phyloP scores from a whole-genome alignment of 2,329 filamentous ascomycete species.

The Trichoderma sp. region DNA sequence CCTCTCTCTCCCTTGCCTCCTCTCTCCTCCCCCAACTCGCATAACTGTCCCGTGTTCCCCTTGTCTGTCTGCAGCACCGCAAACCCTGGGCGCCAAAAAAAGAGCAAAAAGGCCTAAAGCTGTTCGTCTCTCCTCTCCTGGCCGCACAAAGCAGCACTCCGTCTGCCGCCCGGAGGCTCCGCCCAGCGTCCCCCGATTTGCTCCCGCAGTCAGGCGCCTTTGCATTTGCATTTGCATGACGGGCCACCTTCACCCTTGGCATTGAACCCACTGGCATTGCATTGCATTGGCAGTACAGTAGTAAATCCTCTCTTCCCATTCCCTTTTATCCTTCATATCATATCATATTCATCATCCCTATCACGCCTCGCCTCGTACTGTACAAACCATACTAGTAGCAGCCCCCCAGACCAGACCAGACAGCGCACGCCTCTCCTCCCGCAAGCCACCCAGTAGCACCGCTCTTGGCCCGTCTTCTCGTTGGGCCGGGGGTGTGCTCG shows the following conservation, averaged over 20 bases:
- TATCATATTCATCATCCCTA: not conserved
- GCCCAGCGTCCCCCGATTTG: slow-evolving; percentile 19
- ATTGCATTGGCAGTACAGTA: too few species aligned
- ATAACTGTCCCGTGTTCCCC: not conserved
- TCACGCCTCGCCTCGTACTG: not conserved
- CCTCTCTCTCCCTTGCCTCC: not conserved
- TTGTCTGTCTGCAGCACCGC: not conserved
- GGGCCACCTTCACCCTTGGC: not conserved
- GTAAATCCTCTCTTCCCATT: too few species aligned
- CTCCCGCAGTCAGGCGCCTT: slow-evolving; percentile 22
- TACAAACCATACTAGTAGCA: not conserved
- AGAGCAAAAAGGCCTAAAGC: too few species aligned
- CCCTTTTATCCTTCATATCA: not conserved
- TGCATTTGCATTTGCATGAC: slow-evolving; percentile 16
- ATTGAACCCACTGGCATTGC: not conserved
- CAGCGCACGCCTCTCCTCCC: not conserved
- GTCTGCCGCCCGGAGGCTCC: slow-evolving; percentile 11
- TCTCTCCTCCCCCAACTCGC: not conserved
- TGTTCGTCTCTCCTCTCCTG: not conserved
- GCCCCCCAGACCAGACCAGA: not conserved
- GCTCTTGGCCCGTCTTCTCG: not conserved
- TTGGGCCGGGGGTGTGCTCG: not conserved
- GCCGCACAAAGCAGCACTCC: not conserved
- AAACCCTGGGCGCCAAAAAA: not conserved
- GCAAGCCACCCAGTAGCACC: not conserved